Percentiles rank a stretch among this genome's conserved stretches.
Evolutionary conservation across 169 alveolate genomes (phyloP).

Genomic region (Pseudocohnilembus persalinus): DNA sequence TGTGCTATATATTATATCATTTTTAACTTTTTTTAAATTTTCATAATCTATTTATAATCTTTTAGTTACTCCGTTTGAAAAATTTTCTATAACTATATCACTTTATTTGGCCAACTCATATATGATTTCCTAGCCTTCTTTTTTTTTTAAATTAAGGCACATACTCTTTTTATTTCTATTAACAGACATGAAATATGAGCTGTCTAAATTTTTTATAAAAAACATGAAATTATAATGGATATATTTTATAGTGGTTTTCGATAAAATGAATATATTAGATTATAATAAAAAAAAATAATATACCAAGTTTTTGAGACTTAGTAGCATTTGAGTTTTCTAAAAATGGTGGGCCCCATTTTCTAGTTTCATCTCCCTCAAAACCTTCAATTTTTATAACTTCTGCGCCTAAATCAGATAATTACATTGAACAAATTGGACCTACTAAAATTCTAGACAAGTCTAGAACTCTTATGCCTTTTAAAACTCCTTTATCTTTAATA

Average conservation of each 20-base stretch:
- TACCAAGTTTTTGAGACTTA: not conserved
- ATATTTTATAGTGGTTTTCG: not conserved
- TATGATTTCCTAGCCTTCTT: conserved; percentile 47
- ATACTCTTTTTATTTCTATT: conserved; percentile 69
- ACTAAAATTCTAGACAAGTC: conserved; percentile 67
- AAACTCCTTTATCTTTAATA: too few species aligned
- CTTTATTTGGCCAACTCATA: conserved; percentile 46
- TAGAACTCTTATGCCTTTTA: conserved; percentile 51
- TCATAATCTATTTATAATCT: conserved; percentile 53
- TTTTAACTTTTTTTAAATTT: conserved; percentile 38
- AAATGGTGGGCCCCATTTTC: conserved; percentile 81
- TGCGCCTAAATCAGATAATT: conserved; percentile 64
- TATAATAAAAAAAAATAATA: too few species aligned
- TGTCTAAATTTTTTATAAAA: conserved; percentile 8
- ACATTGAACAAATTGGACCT: conserved; percentile 57
- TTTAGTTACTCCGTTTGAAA: conserved; percentile 39
- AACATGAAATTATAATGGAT: not conserved
- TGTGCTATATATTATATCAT: conserved; percentile 56
- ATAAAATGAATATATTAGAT: not conserved
- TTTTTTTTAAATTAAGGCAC: conserved; percentile 55
- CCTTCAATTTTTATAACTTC: conserved; percentile 67
- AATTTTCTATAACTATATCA: conserved; percentile 56
- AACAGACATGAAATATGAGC: conserved; percentile 53
- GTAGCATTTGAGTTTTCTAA: not conserved
- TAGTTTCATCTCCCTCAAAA: conserved; percentile 70